Conservation (phyloP, 768 basidiomycete genomes). For the Leccinum olivaceopallidum region DNA sequence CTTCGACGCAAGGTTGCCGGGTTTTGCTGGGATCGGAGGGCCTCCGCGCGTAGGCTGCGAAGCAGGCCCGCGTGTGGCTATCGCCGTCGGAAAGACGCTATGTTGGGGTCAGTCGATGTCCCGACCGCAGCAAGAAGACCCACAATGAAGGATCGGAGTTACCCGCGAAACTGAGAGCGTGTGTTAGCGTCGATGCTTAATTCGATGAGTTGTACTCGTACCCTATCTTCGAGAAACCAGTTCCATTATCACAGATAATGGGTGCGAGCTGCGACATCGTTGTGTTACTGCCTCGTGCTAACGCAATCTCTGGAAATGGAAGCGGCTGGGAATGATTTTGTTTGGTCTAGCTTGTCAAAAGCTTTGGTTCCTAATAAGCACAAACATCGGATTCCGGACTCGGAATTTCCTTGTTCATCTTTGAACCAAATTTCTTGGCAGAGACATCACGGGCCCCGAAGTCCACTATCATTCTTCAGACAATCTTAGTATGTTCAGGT, state of each 20-base stretch:
- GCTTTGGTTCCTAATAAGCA: constrained; percentile 26
- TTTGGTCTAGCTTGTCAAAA: constrained; percentile 26
- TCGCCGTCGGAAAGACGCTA: constrained; percentile 97
- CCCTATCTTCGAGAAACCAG: constrained; percentile 98
- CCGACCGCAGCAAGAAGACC: constrained; percentile 33
- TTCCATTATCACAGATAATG: constrained; percentile 98
- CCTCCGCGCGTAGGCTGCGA: constrained; percentile 60
- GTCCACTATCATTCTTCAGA: neutral
- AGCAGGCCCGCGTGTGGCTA: constrained; percentile 79
- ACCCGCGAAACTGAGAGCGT: constrained; percentile 77
- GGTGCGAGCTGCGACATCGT: constrained; percentile 86
- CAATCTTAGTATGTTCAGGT: neutral
- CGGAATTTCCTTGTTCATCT: neutral
- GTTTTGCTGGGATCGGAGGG: constrained; percentile 79
- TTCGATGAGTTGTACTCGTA: constrained; percentile 36
- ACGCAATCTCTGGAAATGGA: constrained; percentile 10
- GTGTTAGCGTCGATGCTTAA: constrained; percentile 12
- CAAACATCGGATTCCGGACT: constrained; percentile 18
- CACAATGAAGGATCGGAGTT: constrained; percentile 99
- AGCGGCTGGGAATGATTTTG: constrained; percentile 17
- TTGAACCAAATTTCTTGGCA: neutral
- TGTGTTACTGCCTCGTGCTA: constrained; percentile 1
- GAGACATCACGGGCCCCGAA: neutral
- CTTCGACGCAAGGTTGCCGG: constrained; percentile 92
- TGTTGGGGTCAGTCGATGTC: constrained; percentile 7